These are phyloP conservation scores for Aspergillus sp. DNA, from an alignment of 2,329 filamentous ascomycete genomes.

Conservation along the genomic window DNA sequence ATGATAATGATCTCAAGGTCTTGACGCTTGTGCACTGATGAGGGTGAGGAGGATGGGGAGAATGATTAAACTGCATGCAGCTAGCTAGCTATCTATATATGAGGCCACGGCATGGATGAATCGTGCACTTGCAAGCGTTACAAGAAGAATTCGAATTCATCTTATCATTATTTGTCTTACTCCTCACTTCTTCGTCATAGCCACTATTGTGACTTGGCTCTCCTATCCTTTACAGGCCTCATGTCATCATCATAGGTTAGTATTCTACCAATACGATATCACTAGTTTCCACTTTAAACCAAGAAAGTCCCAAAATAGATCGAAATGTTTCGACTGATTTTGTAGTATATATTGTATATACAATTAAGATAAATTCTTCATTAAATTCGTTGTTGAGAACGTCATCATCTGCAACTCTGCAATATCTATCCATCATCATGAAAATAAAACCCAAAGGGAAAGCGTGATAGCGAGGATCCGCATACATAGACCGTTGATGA, in stretches of 20 bases:
- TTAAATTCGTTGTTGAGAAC: slow-evolving; percentile 42
- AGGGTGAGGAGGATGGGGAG: too few relatives aligned
- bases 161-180: not conserved
- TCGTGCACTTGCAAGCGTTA: not conserved
- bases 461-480: not conserved
- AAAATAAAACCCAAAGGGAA: not conserved
- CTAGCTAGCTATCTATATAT: not conserved
- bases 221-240: not conserved
- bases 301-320: not conserved
- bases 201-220: not conserved
- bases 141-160: not conserved
- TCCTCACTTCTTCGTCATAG: not conserved
- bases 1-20: not conserved
- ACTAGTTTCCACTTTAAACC: too few relatives aligned
- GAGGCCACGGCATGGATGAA: not conserved
- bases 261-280: not conserved
- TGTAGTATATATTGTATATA: not conserved
- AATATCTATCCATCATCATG: slow-evolving; percentile 18
- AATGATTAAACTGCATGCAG: not conserved
- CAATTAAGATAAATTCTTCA: slow-evolving; percentile 14
- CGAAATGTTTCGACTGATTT: not conserved
- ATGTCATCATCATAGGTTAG: not conserved
- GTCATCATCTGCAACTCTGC: slow-evolving; percentile 26
- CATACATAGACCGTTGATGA: slow-evolving; percentile 6
- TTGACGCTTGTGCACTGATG: not conserved